Base-by-base conservation (phyloP, 352 stramenopile species). In the Globisporangium iwayamae region DNA sequence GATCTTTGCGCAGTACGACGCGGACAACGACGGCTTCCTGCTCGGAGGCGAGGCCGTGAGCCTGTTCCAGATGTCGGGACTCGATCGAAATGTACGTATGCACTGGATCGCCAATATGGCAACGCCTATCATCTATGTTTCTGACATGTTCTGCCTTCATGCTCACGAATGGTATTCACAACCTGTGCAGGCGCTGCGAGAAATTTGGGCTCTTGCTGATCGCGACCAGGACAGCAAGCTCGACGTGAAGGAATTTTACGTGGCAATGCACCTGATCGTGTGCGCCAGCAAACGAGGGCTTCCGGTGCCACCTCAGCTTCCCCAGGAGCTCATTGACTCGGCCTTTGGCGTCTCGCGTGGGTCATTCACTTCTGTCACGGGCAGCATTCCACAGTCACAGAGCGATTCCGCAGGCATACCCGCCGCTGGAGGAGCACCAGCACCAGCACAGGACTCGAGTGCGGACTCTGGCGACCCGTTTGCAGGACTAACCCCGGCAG, bases 201-300 rank as follows among this genome's bases (percentile, higher is more conserved):
- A 87, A 36, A 93, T 98, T 41, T 98, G 96, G 96, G 83, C 86
- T 8, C 86, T 98, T 75, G 87, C 89, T 0, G 96, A 98, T 75
- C 75, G 76, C 16, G 83, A 79, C 20, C 91, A 96, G 13, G 89
- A 98, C 71, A 98, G 95, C 67, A 89, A 90, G 52, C 84, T 98
- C 36, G 93, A 96, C 62, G 65, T 82, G 28, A 75, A 95, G 28
- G 96, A 98, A 68, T 98, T 98, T 71, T 97, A 95, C 70, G 83
- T 98, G 20, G 94, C 94, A 1, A 98, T 98, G 96, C 96, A 98
- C 67, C 70, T 98, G 62, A 98, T 98, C 71, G 94, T 98, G 20
- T 98, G 96, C 64, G 70, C 98, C 56, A 97, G 83, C 71, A 97
- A 97, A 65, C 85, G 91, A n/a, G 80, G 79, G 8, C 68, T 97